phyloP scores from a whole-genome alignment of 345 rosid species.

The Excoecaria cochinchinensis region DNA sequence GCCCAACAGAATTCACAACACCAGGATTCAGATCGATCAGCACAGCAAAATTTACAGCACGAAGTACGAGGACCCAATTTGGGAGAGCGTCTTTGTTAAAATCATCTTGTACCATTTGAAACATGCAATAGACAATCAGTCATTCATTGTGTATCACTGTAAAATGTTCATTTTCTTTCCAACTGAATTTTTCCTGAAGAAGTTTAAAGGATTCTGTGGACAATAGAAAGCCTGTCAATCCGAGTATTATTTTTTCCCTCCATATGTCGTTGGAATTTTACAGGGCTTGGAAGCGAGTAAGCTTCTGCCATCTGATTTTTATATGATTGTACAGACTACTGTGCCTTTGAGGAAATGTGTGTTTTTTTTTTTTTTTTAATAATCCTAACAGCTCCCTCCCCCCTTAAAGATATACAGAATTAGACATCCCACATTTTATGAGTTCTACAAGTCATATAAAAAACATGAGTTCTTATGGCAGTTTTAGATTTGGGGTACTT shows the following conservation, averaged over 20 bases:
- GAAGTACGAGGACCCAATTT: conserved; percentile 17
- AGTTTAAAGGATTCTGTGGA: neutral
- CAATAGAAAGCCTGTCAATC: neutral
- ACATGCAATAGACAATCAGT: neutral
- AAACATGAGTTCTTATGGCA: too few species aligned
- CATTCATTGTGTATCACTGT: conserved; percentile 20
- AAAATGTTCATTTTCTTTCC: conserved; percentile 21
- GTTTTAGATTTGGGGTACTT: neutral
- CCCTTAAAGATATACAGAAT: too few species aligned
- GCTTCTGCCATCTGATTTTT: too few species aligned
- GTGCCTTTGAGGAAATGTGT: neutral
- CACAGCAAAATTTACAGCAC: conserved; percentile 7
- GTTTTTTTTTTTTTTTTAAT: too few species aligned
- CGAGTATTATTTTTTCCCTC: neutral
- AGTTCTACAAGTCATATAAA: too few species aligned
- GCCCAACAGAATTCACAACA: neutral
- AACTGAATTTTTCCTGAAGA: conserved; percentile 6
- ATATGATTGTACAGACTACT: neutral
- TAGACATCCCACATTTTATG: too few species aligned
- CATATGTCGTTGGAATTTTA: neutral
- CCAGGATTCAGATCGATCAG: neutral
- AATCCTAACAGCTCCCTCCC: too few species aligned
- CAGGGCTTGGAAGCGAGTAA: neutral
- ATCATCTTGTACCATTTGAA: neutral
- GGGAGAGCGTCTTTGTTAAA: neutral